Percentiles rank a stretch among this genome's conserved stretches.
phyloP scores from a whole-genome alignment of 805 yeast genomes.

The Candida corydali region DNA sequence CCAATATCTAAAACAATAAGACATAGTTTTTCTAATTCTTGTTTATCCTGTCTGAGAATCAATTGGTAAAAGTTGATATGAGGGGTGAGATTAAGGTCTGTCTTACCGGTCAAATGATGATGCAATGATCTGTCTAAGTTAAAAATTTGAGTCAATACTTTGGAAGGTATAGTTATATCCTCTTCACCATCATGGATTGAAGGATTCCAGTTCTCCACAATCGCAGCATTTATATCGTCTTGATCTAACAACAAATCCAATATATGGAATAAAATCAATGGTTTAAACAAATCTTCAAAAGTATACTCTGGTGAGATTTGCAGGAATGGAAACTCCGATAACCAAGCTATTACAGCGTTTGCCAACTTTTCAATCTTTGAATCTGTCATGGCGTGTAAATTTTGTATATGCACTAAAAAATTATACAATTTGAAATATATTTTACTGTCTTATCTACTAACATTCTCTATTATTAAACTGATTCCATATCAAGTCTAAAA shows the following conservation, averaged over 20 bases:
- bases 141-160: slow-evolving; percentile 3
- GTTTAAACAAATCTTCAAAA: slow-evolving; percentile 13
- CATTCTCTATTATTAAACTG: too few relatives aligned
- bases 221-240: slow-evolving; percentile 12
- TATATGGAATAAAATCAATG: slow-evolving; percentile 12
- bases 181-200: slow-evolving; percentile 3
- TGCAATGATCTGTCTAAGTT: slow-evolving; percentile 3
- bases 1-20: slow-evolving; percentile 17
- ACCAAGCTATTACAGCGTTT: slow-evolving; percentile 19
- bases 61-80: slow-evolving; percentile 12
- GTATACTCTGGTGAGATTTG: slow-evolving; percentile 10
- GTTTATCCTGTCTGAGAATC: slow-evolving; percentile 12
- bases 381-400: slow-evolving; percentile 1
- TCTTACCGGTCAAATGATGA: slow-evolving; percentile 8
- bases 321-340: slow-evolving; percentile 18
- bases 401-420: too few relatives aligned
- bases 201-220: slow-evolving; percentile 2
- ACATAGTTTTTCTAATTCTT: slow-evolving; percentile 15
- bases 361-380: slow-evolving; percentile 9
- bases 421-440: too few relatives aligned
- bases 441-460: too few relatives aligned
- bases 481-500: too few relatives aligned
- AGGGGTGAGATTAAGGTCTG: slow-evolving; percentile 1
- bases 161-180: slow-evolving; percentile 1
- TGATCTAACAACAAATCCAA: slow-evolving; percentile 13